Evolutionary conservation across 208 protist species (phyloP).

Genomic region (Leishmania lainsoni): DNA sequence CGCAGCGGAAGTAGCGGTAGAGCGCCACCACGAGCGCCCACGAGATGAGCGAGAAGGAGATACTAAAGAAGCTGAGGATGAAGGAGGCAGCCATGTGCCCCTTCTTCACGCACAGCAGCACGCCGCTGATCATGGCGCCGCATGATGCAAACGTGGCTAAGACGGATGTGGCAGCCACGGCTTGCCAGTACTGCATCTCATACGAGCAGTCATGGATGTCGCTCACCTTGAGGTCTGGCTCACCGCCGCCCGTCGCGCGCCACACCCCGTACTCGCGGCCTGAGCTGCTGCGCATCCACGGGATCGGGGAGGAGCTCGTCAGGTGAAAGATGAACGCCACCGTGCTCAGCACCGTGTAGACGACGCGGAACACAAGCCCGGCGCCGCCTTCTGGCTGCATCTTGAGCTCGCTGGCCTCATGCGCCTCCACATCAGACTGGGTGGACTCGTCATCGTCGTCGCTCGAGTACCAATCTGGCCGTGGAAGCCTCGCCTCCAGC

Average conservation of each 20-base stretch:
- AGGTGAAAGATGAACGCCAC: conserved; percentile 48
- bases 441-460: conserved; percentile 41
- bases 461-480: conserved; percentile 56
- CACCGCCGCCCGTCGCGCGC: conserved; percentile 41
- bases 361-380: conserved; percentile 19
- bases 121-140: conserved; percentile 31
- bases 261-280: conserved; percentile 48
- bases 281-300: conserved; percentile 38
- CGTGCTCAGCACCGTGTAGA: conserved; percentile 35
- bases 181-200: conserved; percentile 59
- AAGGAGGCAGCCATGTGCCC: conserved; percentile 51
- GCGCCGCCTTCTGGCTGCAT: conserved; percentile 30
- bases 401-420: conserved; percentile 38
- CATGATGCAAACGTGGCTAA: conserved; percentile 36
- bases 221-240: conserved; percentile 30
- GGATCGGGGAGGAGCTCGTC: conserved; percentile 41
- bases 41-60: conserved; percentile 39
- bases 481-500: conserved; percentile 44
- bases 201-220: conserved; percentile 49
- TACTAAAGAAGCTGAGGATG: conserved; percentile 45
- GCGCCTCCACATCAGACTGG: conserved; percentile 19
- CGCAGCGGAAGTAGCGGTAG: conserved; percentile 46
- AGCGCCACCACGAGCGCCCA: conserved; percentile 46
- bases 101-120: conserved; percentile 35
- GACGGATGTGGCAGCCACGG: conserved; percentile 42